Evolutionary conservation across 2,329 filamentous ascomycete species (phyloP), one percentile per base, ranked within the genome.

Genomic region (Westerdykella aurantiaca): DNA sequence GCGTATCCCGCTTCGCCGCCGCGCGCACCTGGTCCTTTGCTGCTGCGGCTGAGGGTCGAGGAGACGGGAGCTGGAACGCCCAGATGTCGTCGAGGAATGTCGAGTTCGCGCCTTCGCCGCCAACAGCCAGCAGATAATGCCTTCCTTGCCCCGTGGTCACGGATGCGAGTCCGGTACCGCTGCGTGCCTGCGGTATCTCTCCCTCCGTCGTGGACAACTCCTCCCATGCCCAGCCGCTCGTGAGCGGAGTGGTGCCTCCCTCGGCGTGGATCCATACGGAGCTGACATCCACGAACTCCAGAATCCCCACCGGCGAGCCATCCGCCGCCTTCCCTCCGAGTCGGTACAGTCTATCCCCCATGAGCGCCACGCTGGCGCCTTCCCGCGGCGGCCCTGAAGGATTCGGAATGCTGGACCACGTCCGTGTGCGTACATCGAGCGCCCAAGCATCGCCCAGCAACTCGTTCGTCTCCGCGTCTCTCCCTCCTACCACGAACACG

Each of bases 101-200:
- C n/a, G 48, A 46, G 17, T 48, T 49, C 22, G 60, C 56, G 11
- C 49, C 48, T 22, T 68, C 64, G 6, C 77, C 76, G 12, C 77
- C 72, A 43, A 79, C 59, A 34, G 75, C 72, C 2, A 78, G 58
- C 1, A 80, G 66, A 51, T 77, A 79, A 34, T 73, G 64, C 9
- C 77, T 68, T 5, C 76, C 76, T 47, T 74, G 72, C 9, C 76
- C 76, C 0, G 75, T 77, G 0, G 69, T 71, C 7, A 79, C 57
- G 9, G 70, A 68, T 2, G 74, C 52, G 9, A 79, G 55, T 1
- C 69, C 71, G 1, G 71, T 70, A 12, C 69, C 68, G 3, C 60
- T 64, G 3, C 75, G 67, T 7, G 69, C 63, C 22, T 61, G 63
- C 2, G 76, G 76, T 0, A 52, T 52, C 7, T 52, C 45, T 34